Conservation (phyloP, 2,329 filamentous ascomycete species). For the Aspergillus hiratsukae region DNA sequence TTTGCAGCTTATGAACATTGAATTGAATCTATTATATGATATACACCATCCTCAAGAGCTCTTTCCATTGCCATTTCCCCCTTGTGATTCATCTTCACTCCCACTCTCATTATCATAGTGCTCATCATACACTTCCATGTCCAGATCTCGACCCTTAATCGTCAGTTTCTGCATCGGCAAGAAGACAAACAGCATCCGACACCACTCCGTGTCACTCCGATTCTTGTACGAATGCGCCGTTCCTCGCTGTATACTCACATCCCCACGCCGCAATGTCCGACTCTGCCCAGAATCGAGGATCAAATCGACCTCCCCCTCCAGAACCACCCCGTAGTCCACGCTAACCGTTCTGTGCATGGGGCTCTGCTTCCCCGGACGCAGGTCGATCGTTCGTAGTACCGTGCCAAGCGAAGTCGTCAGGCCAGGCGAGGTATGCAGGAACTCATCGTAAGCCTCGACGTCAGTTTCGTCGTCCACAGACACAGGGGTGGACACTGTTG, state of each 20-base stretch:
- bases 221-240: slow-evolving; percentile 29
- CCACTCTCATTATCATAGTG: slow-evolving; percentile 12
- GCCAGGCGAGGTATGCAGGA: slow-evolving; percentile 29
- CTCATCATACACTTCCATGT: slow-evolving; percentile 38
- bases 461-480: slow-evolving; percentile 29
- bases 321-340: slow-evolving; percentile 47
- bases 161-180: slow-evolving; percentile 25
- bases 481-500: slow-evolving; percentile 25
- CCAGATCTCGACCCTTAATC: slow-evolving; percentile 51
- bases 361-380: slow-evolving; percentile 27
- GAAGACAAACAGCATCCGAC: slow-evolving; percentile 30
- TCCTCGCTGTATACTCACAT: slow-evolving; percentile 51
- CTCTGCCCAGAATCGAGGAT: slow-evolving; percentile 46
- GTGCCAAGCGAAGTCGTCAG: slow-evolving; percentile 29
- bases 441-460: slow-evolving; percentile 30
- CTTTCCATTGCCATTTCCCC: not conserved
- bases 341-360: slow-evolving; percentile 38
- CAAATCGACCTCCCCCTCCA: slow-evolving; percentile 49
- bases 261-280: slow-evolving; percentile 43
- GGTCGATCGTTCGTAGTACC: slow-evolving; percentile 31
- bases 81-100: not conserved
- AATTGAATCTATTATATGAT: not conserved
- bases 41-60: not conserved
- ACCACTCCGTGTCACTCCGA: slow-evolving; percentile 23
- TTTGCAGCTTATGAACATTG: not conserved